Evolutionary conservation across 345 rosid species (phyloP), one percentile per base, ranked within the genome.

Genomic region (Barbarea vulgaris): DNA sequence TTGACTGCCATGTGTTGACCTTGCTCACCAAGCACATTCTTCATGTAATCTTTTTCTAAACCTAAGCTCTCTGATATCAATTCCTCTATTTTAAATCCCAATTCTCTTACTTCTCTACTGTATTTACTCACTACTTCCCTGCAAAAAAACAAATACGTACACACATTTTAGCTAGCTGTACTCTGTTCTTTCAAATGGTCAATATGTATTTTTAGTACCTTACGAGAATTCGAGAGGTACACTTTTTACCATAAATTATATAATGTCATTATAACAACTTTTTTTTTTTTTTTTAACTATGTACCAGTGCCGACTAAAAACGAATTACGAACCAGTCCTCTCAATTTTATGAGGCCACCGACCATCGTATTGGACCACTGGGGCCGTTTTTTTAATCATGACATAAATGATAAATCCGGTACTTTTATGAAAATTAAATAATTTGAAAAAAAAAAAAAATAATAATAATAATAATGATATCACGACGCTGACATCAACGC

Each of bases 1-100:
- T 93, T 93, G 4, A 93, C 82, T 13, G 98, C 96, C 98, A 93
- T 93, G 76, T 91, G 97, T 75, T 93, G 98, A 6, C 94, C 98
- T 74, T 93, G 97, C n/a, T 87, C 94, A 4, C 97, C 96, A 25
- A 89, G 48, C 2, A 82, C 85, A 0, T 82, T 53, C 56, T 78
- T 80, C 50, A 91, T 68, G 70, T 79, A 41, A 44, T 77, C 83
- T 57, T 88, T 93, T 31, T 86, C 91, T 44, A 91, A 79, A 8
- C 93, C 96, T 58, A 93, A 79, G 83, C 98, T 93, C 81, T 93
- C 96, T 42, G 97, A 93, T 65, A 93, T 88, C n/a, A 91, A 22
- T 57, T 91, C 97, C 80, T 89, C 83, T 34, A 91, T 13, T 31
- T 80, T 81, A 52, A 52, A 80, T 31, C 90, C 97, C 17, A 93